These are phyloP conservation scores for Pythium dissimile DNA, from an alignment of 352 stramenopile species.

Conservation along the genomic window DNA sequence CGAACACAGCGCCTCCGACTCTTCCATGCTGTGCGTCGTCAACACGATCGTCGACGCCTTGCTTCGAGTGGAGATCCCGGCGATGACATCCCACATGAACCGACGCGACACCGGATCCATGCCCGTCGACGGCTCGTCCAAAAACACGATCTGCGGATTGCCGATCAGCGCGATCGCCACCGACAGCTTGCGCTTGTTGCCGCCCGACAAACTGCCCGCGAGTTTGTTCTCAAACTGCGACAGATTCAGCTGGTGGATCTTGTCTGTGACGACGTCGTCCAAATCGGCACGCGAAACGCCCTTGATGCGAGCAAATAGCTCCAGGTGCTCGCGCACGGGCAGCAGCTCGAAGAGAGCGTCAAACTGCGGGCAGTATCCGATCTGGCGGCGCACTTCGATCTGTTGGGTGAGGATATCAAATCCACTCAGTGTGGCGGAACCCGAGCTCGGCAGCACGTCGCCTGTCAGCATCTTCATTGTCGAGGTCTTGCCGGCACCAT, in stretches of 20 bases:
- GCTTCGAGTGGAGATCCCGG: slow-evolving; percentile 54
- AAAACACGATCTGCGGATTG: slow-evolving; percentile 86
- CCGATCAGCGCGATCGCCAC: slow-evolving; percentile 93
- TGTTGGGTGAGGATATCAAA: slow-evolving; percentile 74
- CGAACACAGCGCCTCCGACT: no score
- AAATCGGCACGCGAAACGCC: slow-evolving; percentile 42
- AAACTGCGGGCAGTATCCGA: slow-evolving; percentile 93
- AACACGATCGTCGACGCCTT: slow-evolving; percentile 86
- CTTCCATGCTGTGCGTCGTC: slow-evolving; percentile 93
- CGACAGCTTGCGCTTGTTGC: slow-evolving; percentile 92
- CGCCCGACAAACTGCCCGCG: slow-evolving; percentile 60
- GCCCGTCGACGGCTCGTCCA: slow-evolving; percentile 92
- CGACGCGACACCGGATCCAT: no score
- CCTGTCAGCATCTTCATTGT: slow-evolving; percentile 88
- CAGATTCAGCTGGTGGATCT: slow-evolving; percentile 74
- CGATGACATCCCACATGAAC: slow-evolving; percentile 95
- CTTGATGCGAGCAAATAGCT: slow-evolving; percentile 92
- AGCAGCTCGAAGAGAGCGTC: slow-evolving; percentile 82
- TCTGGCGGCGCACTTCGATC: slow-evolving; percentile 58
- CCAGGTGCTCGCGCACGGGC: slow-evolving; percentile 82
- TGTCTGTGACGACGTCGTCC: slow-evolving; percentile 44
- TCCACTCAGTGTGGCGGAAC: slow-evolving; percentile 46
- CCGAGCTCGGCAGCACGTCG: slow-evolving; percentile 59
- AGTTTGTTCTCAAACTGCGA: slow-evolving; percentile 66
- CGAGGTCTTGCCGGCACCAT: slow-evolving; percentile 73